Percentiles rank a stretch among this genome's conserved stretches.
These are phyloP conservation scores for Globisporangium nodosum DNA, from an alignment of 352 stramenopile species.

Conservation along the genomic window DNA sequence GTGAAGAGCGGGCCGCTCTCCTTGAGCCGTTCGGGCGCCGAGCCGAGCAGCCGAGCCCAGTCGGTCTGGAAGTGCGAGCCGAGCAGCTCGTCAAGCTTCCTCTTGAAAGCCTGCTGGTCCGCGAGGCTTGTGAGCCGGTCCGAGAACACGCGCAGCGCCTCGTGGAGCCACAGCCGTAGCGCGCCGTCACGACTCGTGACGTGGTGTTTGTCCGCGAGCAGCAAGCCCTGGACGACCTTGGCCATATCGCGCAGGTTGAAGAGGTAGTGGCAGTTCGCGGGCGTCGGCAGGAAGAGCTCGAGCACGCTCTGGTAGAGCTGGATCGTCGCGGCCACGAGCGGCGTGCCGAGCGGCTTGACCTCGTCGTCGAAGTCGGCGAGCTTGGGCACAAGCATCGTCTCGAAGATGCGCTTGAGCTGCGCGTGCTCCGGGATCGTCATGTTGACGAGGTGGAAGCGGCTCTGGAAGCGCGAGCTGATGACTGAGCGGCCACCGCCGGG, in stretches of 20 bases:
- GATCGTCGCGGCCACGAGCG: constrained; percentile 78
- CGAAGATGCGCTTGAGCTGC: constrained; percentile 85
- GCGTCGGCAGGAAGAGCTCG: constrained; percentile 84
- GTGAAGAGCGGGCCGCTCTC: constrained; percentile 80
- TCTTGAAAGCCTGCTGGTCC: constrained; percentile 89
- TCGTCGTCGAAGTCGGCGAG: constrained; percentile 85
- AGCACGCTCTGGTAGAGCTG: constrained; percentile 83
- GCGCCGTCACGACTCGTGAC: constrained; percentile 68
- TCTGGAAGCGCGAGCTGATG: constrained; percentile 88
- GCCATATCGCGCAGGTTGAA: constrained; percentile 90
- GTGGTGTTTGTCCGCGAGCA: constrained; percentile 71
- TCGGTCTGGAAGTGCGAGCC: constrained; percentile 76
- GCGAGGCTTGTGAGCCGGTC: constrained; percentile 87
- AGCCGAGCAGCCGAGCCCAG: constrained; percentile 54
- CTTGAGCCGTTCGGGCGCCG: constrained; percentile 59
- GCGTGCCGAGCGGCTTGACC: constrained; percentile 72
- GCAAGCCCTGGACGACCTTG: constrained; percentile 81
- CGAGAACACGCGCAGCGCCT: constrained; percentile 86
- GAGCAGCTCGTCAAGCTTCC: constrained; percentile 73
- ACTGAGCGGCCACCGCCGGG: constrained; percentile 82
- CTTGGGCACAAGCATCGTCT: constrained; percentile 85
- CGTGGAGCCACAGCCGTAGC: constrained; percentile 88
- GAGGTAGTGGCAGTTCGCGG: constrained; percentile 86
- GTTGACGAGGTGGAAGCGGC: constrained; percentile 90
- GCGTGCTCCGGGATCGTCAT: constrained; percentile 83